Evolutionary conservation across 345 rosid species (phyloP), one percentile per base, ranked within the genome.

Genomic region (Arabis alpina): DNA sequence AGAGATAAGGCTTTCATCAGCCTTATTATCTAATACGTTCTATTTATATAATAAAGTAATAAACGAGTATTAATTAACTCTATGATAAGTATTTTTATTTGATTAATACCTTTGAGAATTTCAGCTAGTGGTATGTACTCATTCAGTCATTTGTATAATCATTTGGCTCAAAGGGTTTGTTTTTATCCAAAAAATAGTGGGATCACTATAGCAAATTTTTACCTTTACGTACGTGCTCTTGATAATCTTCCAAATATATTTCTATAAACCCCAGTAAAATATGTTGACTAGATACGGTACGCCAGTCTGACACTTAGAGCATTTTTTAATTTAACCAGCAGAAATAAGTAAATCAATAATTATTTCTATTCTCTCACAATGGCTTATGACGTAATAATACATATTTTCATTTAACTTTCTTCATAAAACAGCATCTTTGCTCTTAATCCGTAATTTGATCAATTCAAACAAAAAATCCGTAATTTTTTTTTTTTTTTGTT

Each of bases 1-100:
- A 74, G 62, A 66, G 77, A 74, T 74, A 52, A 66, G 68, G 73
- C 68, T 59, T 66, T 61, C 68, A 59, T 59, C 73, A 67, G 40
- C 41, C 50, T 59, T 19, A 19, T 67, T 50, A 59, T 73, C 72
- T 23, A 58, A 12, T 19, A 55, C 56, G n/a, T 7, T 66, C 3
- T 11, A n/a, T 37, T 19, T 8, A 49, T n/a, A 40, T 37, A 39
- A 25, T 63, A 48, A 43, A 24, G 6, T 62, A 19, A 19, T 19
- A 19, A 19, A 19, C 23, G 23, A 19, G 23, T 19, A 19, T 19
- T 19, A 19, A 19, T 19, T 19, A 19, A 0, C 23, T 19, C 23
- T 63, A 3, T 28, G 24, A 52, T 34, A 61, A 10, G 61, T 43
- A 30, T 27, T 42, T 39, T 54, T 54, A 3, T 54, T 54, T 23